Evolutionary conservation across 2,329 filamentous ascomycete species (phyloP).

Genomic region (Alternaria dauci): DNA sequence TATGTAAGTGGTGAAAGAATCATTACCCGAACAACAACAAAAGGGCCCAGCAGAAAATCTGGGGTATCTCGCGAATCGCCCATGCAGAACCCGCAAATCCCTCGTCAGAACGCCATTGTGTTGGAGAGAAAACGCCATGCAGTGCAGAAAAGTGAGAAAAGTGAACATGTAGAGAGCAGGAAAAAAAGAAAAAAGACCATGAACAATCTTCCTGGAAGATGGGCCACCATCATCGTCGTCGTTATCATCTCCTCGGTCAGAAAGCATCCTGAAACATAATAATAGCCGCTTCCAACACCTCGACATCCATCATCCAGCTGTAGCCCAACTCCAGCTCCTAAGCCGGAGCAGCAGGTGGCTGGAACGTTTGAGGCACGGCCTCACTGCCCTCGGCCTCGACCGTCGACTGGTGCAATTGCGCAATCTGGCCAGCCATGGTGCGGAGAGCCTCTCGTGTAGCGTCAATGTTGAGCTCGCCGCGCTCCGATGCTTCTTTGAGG

Average conservation of each 20-base stretch:
- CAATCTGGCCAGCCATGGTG: constrained; percentile 42
- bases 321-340: constrained; percentile 12
- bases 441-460: constrained; percentile 44
- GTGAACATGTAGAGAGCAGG: not conserved
- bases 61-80: constrained; percentile 15
- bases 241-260: not conserved
- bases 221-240: not conserved
- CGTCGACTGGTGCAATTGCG: constrained; percentile 31
- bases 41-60: constrained; percentile 11
- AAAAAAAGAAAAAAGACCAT: not conserved
- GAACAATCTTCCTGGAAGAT: not conserved
- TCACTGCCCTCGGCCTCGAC: constrained; percentile 21
- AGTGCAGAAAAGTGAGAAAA: constrained; percentile 9
- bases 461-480: constrained; percentile 57
- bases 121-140: constrained; percentile 12
- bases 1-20: constrained; percentile 8
- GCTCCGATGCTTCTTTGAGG: constrained; percentile 74
- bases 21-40: constrained; percentile 4
- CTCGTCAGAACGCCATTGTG: not conserved
- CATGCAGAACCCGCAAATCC: not conserved
- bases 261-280: not conserved
- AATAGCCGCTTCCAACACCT: constrained; percentile 4
- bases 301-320: not conserved
- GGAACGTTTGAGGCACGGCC: constrained; percentile 13
- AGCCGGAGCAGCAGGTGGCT: constrained; percentile 33